Conservation (phyloP, 2,329 filamentous ascomycete genomes). For the Thelonectria olida region DNA sequence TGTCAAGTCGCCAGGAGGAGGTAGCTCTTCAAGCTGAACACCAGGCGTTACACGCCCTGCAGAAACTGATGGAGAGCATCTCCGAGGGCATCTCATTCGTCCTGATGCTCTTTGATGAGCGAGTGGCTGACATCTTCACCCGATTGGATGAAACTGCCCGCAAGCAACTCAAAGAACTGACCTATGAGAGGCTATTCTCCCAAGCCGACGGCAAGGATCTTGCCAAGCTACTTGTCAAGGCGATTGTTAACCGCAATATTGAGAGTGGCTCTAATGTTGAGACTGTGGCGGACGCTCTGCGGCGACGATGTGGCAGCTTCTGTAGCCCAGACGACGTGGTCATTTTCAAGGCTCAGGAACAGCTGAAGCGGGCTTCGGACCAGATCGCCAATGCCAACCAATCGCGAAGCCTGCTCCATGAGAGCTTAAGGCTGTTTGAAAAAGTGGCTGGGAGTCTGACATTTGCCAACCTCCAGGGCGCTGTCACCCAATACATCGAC, state of each 20-base stretch:
- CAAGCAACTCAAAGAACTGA: slow-evolving; percentile 77
- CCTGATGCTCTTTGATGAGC: slow-evolving; percentile 92
- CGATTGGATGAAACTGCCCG: slow-evolving; percentile 77
- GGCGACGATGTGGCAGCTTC: slow-evolving; percentile 93
- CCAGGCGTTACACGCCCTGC: slow-evolving; percentile 85
- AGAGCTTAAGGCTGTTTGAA: slow-evolving; percentile 88
- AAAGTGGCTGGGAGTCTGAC: slow-evolving; percentile 87
- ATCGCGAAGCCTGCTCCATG: slow-evolving; percentile 82
- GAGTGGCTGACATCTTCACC: slow-evolving; percentile 85
- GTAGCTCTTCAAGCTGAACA: slow-evolving; percentile 93
- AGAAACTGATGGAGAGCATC: slow-evolving; percentile 87
- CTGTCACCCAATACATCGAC: slow-evolving; percentile 80
- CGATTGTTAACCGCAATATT: slow-evolving; percentile 98
- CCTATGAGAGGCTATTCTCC: slow-evolving; percentile 89
- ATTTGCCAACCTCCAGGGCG: slow-evolving; percentile 80
- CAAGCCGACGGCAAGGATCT: slow-evolving; percentile 82
- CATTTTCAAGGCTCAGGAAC: slow-evolving; percentile 98
- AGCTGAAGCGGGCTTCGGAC: slow-evolving; percentile 87
- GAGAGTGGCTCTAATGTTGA: slow-evolving; percentile 97
- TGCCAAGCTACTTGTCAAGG: slow-evolving; percentile 94
- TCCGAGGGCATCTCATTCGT: slow-evolving; percentile 98
- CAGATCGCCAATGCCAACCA: slow-evolving; percentile 78
- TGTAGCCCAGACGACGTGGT: slow-evolving; percentile 97
- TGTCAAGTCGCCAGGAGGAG: slow-evolving; percentile 86
- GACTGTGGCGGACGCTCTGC: slow-evolving; percentile 93